Evolutionary conservation across 225 moss, liverwort and hornwort species (phyloP).

Genomic region (Pleurozium schreberi): DNA sequence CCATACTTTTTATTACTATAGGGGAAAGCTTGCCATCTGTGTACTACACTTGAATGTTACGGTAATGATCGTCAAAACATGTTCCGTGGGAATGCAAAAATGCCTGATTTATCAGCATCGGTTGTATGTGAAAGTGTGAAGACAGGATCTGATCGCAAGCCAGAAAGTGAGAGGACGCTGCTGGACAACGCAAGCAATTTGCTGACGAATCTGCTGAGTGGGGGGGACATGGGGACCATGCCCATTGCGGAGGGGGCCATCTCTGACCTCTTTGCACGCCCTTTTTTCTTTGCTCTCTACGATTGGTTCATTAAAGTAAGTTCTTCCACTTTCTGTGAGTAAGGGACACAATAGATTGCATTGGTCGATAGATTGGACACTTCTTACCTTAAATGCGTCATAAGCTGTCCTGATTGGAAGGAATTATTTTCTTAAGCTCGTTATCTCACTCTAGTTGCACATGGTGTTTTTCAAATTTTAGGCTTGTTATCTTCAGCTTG

Average conservation of each 20-base stretch:
- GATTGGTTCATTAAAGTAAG: slow-evolving; percentile 96
- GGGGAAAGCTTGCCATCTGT: not conserved
- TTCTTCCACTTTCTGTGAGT: not conserved
- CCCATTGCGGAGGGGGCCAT: slow-evolving; percentile 77
- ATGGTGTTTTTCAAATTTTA: not conserved
- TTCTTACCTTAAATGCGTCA: not conserved
- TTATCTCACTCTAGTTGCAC: not conserved
- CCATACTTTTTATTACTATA: not conserved
- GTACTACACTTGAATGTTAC: not conserved
- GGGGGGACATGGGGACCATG: slow-evolving; percentile 80
- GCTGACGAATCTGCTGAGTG: slow-evolving; percentile 79
- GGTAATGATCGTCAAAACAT: not conserved
- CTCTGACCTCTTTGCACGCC: slow-evolving; percentile 73
- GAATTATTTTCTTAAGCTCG: not conserved
- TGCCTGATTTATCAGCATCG: not conserved
- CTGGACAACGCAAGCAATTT: slow-evolving; percentile 91
- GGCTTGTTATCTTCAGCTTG: not conserved
- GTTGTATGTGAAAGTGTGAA: slow-evolving; percentile 36
- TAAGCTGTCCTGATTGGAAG: not conserved
- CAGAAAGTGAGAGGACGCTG: slow-evolving; percentile 43
- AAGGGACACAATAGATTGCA: not conserved
- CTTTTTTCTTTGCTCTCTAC: slow-evolving; percentile 86
- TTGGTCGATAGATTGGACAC: not conserved
- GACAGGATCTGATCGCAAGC: slow-evolving; percentile 33
- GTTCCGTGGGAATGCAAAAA: not conserved